Conservation (phyloP, 73 alveolate species). For the Chromera velia region DNA sequence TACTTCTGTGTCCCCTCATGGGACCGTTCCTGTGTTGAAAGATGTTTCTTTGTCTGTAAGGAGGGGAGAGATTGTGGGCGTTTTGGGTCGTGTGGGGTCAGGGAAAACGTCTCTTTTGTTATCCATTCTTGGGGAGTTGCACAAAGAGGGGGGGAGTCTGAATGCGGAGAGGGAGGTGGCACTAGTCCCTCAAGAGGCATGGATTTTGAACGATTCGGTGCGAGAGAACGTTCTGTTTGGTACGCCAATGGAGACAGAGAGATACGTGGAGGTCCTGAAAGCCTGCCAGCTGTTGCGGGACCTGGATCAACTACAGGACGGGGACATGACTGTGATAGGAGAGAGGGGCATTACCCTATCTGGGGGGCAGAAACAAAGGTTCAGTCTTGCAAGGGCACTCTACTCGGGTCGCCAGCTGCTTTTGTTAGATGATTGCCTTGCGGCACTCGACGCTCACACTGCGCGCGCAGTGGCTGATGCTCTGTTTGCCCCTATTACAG, state of each 20-base stretch:
- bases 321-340: conserved; percentile 77
- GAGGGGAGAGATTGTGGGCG: too few species aligned
- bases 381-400: conserved; percentile 75
- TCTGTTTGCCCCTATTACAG: background rate
- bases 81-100: too few species aligned
- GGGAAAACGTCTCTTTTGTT: too few species aligned
- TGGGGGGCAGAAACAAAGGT: conserved; percentile 72
- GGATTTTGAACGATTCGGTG: conserved; percentile 66
- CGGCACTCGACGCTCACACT: conserved; percentile 58
- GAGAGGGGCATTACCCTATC: conserved; percentile 74
- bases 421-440: conserved; percentile 74
- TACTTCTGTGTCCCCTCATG: too few species aligned
- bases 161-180: too few species aligned
- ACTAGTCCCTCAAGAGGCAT: too few species aligned
- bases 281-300: conserved; percentile 64
- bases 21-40: too few species aligned
- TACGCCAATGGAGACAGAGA: conserved; percentile 19
- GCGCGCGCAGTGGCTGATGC: conserved; percentile 21
- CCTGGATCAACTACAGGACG: conserved; percentile 51
- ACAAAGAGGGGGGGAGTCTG: too few species aligned
- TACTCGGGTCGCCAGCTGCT: conserved; percentile 62
- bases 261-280: conserved; percentile 56
- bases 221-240: conserved; percentile 67
- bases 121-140: too few species aligned
- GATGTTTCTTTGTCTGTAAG: too few species aligned